A percentile compares a stretch with the other conserved stretches of the same genome.
phyloP scores from a whole-genome alignment of 169 alveolate genomes.

The Cyclospora cayetanensis region DNA sequence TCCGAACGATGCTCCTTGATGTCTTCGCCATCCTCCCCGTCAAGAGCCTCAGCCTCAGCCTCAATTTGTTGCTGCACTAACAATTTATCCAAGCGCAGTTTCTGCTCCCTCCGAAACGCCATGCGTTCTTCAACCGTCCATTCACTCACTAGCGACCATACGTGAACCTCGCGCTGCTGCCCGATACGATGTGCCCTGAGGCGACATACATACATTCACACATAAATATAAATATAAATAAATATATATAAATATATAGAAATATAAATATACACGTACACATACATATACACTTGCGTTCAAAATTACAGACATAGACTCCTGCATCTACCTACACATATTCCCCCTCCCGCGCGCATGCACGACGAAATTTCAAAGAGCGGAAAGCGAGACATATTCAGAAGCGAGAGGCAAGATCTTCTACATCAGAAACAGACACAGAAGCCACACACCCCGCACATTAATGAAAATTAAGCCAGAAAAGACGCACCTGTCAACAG shows the following conservation, averaged over 20 bases:
- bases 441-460: too few relatives aligned
- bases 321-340: background rate
- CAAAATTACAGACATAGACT: background rate
- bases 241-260: too few relatives aligned
- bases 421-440: too few relatives aligned
- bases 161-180: slow-evolving; percentile 97
- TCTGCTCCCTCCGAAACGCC: slow-evolving; percentile 95
- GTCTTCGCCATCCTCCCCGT: slow-evolving; percentile 69
- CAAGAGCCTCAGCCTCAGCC: slow-evolving; percentile 52
- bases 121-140: slow-evolving; percentile 99
- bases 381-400: background rate
- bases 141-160: slow-evolving; percentile 96
- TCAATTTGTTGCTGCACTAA: slow-evolving; percentile 79
- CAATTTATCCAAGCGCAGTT: slow-evolving; percentile 85
- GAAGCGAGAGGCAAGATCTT: too few relatives aligned
- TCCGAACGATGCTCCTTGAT: slow-evolving; percentile 76
- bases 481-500: slow-evolving; percentile 93
- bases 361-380: too few relatives aligned
- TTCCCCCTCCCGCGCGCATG: too few relatives aligned
- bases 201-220: background rate
- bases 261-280: background rate
- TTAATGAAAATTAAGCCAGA: too few relatives aligned
- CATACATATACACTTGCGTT: background rate
- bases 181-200: slow-evolving; percentile 99
- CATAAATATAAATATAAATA: slow-evolving; percentile 77